These are phyloP conservation scores for Alternaria tenuissima DNA, from an alignment of 2,329 filamentous ascomycete species.

Conservation along the genomic window DNA sequence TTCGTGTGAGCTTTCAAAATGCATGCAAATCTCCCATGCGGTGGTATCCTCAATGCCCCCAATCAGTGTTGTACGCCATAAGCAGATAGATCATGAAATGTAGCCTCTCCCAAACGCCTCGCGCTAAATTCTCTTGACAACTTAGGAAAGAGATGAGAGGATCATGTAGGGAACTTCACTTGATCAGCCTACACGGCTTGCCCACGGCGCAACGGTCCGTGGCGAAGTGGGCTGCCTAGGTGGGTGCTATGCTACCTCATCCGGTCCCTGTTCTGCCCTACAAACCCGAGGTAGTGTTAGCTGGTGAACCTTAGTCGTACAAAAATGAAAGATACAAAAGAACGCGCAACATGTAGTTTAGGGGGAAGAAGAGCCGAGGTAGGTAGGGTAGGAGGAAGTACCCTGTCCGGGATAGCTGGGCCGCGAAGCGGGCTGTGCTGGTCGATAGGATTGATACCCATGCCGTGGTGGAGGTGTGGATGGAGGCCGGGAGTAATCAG, in stretches of 20 bases:
- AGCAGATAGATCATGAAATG: constrained; percentile 23
- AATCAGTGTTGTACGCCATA: constrained; percentile 18
- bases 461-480: constrained; percentile 28
- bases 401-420: constrained; percentile 35
- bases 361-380: constrained; percentile 38
- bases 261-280: constrained; percentile 46
- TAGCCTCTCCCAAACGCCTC: constrained; percentile 25
- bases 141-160: constrained; percentile 16
- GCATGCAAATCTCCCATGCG: constrained; percentile 17
- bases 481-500: constrained; percentile 33
- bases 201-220: neutral
- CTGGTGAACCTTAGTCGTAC: constrained; percentile 26
- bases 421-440: constrained; percentile 33
- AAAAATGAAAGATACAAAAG: constrained; percentile 22
- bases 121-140: constrained; percentile 29
- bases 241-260: constrained; percentile 7
- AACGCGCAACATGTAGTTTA: constrained; percentile 26
- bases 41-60: constrained; percentile 29
- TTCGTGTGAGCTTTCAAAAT: constrained; percentile 2
- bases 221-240: constrained; percentile 3
- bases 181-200: neutral
- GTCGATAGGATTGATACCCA: constrained; percentile 30
- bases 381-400: constrained; percentile 36
- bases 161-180: constrained; percentile 14
- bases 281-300: constrained; percentile 31